Evolutionary conservation across 2,329 filamentous ascomycete species (phyloP), one percentile per base, ranked within the genome.

Genomic region (Claviceps citrina): DNA sequence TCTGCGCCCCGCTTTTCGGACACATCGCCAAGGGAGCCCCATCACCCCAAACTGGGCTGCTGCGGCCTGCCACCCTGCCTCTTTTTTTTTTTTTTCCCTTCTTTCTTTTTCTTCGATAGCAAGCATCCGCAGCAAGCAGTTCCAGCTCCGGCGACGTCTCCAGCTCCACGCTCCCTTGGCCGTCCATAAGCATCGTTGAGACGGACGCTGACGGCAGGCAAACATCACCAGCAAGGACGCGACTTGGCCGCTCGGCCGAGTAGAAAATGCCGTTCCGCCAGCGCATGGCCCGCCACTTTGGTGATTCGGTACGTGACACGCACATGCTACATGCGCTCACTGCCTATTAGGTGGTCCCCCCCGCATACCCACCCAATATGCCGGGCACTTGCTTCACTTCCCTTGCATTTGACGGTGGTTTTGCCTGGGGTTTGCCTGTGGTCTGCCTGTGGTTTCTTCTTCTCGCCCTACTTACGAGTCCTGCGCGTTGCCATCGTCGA

Each of bases 251-350:
- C n/a, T n/a, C n/a, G n/a, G n/a, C n/a, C n/a, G n/a, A n/a, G n/a
- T n/a, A 31, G 35, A 30, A 30, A 42, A 62, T 63, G 60, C 57
- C 59, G 18, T 60, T 63, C 43, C 54, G 60, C 40, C 55, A 62
- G 47, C 57, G 58, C 40, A 61, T 68, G 55, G 63, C 63, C 39
- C 65, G 65, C 52, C 63, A 64, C 38, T 64, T 68, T 44, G 65
- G 65, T 52, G 65, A 67, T 48, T 60, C 64, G 47, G 63, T 66
- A 60, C 51, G 63, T 54, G 44, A 44, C 15, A 33, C 31, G 8
- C n/a, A n/a, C n/a, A n/a, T n/a, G n/a, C n/a, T n/a, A n/a, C n/a
- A n/a, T 26, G 8, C 15, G 6, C 25, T 10, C n/a, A 18, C 10
- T 5, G 5, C 26, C 7, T 5, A 19, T 10, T 22, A 15, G 12